phyloP scores from a whole-genome alignment of 257 asterid species.

The Paulownia fortunei region DNA sequence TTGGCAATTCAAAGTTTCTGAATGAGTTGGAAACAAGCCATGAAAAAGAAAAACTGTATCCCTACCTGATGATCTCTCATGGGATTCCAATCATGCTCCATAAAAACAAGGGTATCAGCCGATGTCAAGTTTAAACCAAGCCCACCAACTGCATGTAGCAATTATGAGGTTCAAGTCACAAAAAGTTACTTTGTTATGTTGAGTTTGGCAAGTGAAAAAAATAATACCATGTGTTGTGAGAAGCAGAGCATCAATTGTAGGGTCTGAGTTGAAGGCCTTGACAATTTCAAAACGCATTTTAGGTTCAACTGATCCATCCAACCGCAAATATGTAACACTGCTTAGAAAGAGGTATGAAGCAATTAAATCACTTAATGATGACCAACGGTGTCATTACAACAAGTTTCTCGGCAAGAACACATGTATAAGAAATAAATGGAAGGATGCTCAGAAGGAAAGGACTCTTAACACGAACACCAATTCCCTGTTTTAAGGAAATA shows the following conservation, averaged over 20 bases:
- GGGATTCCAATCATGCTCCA: slow-evolving; percentile 99
- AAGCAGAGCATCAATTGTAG: slow-evolving; percentile 92
- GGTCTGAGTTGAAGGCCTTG: slow-evolving; percentile 97
- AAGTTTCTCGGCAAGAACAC: not conserved
- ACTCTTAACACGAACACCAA: not conserved
- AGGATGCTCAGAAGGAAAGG: not conserved
- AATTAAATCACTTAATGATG: slow-evolving; percentile 15
- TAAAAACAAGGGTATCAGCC: slow-evolving; percentile 98
- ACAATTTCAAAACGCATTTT: slow-evolving; percentile 98
- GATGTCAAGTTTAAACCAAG: slow-evolving; percentile 98
- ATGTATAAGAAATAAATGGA: not conserved
- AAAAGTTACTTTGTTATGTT: not conserved
- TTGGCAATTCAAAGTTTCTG: not conserved
- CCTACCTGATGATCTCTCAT: slow-evolving; percentile 99
- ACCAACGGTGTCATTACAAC: not conserved
- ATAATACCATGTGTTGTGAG: slow-evolving; percentile 94
- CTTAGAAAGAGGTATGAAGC: slow-evolving; percentile 33
- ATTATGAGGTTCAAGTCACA: slow-evolving; percentile 20
- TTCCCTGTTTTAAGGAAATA: not conserved
- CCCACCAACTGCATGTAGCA: slow-evolving; percentile 81
- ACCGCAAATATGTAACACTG: slow-evolving; percentile 94
- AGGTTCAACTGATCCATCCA: slow-evolving; percentile 97
- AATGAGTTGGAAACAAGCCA: not conserved
- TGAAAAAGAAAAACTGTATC: slow-evolving; percentile 14
- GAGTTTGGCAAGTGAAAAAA: slow-evolving; percentile 16